Evolutionary conservation across 768 basidiomycete species (phyloP), one percentile per base, ranked within the genome.

Genomic region (Leucosporidium creatinivorum): DNA sequence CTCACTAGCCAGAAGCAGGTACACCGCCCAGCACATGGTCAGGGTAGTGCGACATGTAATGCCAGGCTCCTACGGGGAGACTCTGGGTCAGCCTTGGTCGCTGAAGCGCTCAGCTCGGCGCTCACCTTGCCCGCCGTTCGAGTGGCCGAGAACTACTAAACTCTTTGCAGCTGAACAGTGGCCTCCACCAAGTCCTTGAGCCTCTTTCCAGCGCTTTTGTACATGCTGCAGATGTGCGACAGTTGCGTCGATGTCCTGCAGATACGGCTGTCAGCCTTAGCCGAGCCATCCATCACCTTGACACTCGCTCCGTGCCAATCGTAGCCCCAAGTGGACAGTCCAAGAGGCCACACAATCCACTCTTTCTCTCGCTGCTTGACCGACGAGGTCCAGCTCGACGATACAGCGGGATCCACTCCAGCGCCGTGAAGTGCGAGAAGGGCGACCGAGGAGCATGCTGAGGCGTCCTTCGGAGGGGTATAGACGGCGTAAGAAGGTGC

Each of bases 351-450:
- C 0, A 47, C 58, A 10, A 58, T 58, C 58, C 58, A 58, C 9
- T 25, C 39, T 4, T 6, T 6, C 25, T 44, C 21, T 4, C n/a
- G 25, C 26, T 54, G 58, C 23, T 39, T 39, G 23, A 58, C 28
- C 9, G 58, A 44, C 4, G 17, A 21, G 44, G 58, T 58, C 58
- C 58, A 58, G n/a, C 10, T 19, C 7, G 58, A 26, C 15, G 39
- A 15, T 8, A n/a, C 13, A 9, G 36, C 58, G 10, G 55, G 55
- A 18, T 58, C 58, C 23, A 58, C 36, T 2, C 58, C 58, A 1
- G 58, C 58, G 44, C 58, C 58, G 39, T 58, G 58, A n/a, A 58
- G 39, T 4, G 58, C 58, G 39, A 58, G n/a, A 44, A 58, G 30
- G 17, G 55, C 28, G 19, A 25, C 55, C 3, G 28, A 15, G 36